Conservation (phyloP, 2,329 filamentous ascomycete species). For the Arthroderma uncinatum region DNA sequence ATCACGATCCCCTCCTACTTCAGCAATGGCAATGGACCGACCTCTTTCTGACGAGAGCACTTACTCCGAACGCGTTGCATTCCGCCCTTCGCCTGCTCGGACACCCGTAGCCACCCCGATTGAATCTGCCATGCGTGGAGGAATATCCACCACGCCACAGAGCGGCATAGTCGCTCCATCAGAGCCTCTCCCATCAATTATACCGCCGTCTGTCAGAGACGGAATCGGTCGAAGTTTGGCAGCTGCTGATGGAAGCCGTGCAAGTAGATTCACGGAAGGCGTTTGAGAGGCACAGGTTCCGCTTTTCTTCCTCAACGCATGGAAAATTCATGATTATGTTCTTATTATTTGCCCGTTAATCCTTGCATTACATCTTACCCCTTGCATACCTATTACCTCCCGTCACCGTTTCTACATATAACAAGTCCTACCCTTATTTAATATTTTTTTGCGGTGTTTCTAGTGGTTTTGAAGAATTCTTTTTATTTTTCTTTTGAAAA, state of each 20-base stretch:
- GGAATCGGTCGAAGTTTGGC: slow-evolving; percentile 33
- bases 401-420: background rate
- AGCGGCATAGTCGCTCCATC: slow-evolving; percentile 15
- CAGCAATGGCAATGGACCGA: slow-evolving; percentile 13
- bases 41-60: slow-evolving; percentile 15
- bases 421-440: background rate
- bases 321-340: background rate
- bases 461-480: slow-evolving; percentile 2
- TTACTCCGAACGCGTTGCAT: slow-evolving; percentile 24
- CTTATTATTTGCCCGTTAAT: background rate
- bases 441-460: background rate
- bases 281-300: slow-evolving; percentile 16
- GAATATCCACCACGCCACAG: slow-evolving; percentile 13
- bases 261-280: slow-evolving; percentile 35
- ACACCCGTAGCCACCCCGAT: slow-evolving; percentile 32
- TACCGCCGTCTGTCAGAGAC: slow-evolving; percentile 25
- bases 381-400: background rate
- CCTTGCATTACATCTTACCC: background rate
- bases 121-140: slow-evolving; percentile 18
- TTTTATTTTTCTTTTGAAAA: background rate
- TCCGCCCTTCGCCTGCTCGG: slow-evolving; percentile 34
- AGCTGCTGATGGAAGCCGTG: slow-evolving; percentile 35
- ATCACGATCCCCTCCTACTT: slow-evolving; percentile 11
- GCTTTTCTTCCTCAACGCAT: background rate
- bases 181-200: slow-evolving; percentile 21